Evolutionary conservation across 2,329 filamentous ascomycete genomes (phyloP).

Genomic region (Ambrosiella beaveri): DNA sequence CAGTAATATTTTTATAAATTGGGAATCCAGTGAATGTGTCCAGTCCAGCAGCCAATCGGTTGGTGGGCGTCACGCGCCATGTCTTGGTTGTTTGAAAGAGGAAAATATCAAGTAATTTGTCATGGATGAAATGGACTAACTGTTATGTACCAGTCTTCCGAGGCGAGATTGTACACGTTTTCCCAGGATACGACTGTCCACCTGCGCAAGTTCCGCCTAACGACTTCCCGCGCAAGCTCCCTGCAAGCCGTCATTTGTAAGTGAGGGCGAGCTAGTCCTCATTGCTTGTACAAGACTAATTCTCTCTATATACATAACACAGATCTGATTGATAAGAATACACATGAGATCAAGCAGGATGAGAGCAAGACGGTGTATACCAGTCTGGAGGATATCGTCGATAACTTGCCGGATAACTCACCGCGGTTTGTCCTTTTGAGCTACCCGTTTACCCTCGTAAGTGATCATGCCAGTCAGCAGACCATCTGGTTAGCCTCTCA

Average conservation of each 20-base stretch:
- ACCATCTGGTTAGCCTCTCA: background rate
- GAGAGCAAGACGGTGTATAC: slow-evolving; percentile 63
- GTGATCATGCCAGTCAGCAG: slow-evolving; percentile 15
- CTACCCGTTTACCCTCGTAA: slow-evolving; percentile 73
- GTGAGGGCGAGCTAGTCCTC: slow-evolving; percentile 16
- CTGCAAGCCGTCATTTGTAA: slow-evolving; percentile 91
- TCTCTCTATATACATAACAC: slow-evolving; percentile 11
- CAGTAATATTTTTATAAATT: too few species aligned
- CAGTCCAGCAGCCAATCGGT: too few species aligned
- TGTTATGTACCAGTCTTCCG: slow-evolving; percentile 31
- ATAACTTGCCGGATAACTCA: slow-evolving; percentile 82
- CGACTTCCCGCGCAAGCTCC: slow-evolving; percentile 70
- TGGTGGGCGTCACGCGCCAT: too few species aligned
- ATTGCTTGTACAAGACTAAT: slow-evolving; percentile 19
- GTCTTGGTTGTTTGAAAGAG: too few species aligned
- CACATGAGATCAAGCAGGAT: slow-evolving; percentile 72
- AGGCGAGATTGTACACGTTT: slow-evolving; percentile 83
- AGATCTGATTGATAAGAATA: slow-evolving; percentile 85
- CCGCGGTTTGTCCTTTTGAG: slow-evolving; percentile 81
- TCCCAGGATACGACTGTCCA: slow-evolving; percentile 76
- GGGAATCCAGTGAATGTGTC: too few species aligned
- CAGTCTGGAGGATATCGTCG: slow-evolving; percentile 61
- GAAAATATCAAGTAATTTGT: too few species aligned
- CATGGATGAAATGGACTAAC: too few species aligned
- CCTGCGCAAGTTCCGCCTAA: slow-evolving; percentile 84